Base-by-base conservation (phyloP, 2,329 filamentous ascomycete genomes). In the Neurospora crassa region DNA sequence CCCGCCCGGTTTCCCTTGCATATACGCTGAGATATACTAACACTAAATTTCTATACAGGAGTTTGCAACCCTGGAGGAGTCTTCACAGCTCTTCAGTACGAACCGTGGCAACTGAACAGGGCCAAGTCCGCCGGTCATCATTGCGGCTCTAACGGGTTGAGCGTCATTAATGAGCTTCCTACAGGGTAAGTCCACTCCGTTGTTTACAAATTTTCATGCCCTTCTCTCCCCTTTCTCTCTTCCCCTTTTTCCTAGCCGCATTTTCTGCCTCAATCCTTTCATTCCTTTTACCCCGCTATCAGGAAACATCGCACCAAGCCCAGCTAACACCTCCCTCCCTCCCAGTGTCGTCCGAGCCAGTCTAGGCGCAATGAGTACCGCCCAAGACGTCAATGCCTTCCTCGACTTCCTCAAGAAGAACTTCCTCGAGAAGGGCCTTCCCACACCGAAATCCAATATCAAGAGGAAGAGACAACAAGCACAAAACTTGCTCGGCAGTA, bases 281-380 rank as follows among this genome's bases (percentile, higher is more conserved):
- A 24, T 63, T 68, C 18, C 45, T 45, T 8, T 11, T 11, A 18
- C 18, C 40, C 20, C 68, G 34, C 69, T 43, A 6, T 20, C n/a
- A 11, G 24, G 24, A 24, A 37, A 37, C n/a, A 2, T 47, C 40
- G 34, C 11, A 42, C 41, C 16, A 53, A 24, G 6, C 2, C 20
- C 24, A 20, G 6, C 45, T 47, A 47, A 47, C 10, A 8, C 18
- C 29, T 18, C 71, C 45, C 18, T 18, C 18, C 45, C 69, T 34
- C 72, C 8, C 41, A 85, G 89, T 0, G 87, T 90, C 63, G 86
- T 90, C 7, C 82, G 89, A 24, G 86, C 85, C 6, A 89, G 87
- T 72, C 80, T 91, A 1, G 89, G 89, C 0, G 87, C 88, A 14
- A 89, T 89, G 86, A 89, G 85, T 73, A 89, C 86, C 2, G 77